phyloP scores from a whole-genome alignment of 768 basidiomycete species.

The Kwoniella botswanensis region DNA sequence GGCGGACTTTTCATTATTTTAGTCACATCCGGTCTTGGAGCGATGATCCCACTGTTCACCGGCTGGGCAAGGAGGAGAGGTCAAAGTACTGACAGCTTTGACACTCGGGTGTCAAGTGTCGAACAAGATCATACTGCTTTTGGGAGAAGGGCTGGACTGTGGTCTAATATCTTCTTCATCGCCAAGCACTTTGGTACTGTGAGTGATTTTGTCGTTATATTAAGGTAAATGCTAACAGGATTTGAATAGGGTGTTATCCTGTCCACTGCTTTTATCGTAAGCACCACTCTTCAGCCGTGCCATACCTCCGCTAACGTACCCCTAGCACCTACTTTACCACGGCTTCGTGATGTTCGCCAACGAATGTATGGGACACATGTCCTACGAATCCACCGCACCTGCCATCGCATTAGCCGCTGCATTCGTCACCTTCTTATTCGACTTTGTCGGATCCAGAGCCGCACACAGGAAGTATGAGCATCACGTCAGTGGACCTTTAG shows the following conservation, averaged over 20 bases:
- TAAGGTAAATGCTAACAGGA: too few species aligned
- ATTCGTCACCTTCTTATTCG: constrained; percentile 53
- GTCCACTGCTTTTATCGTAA: constrained; percentile 55
- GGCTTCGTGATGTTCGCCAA: constrained; percentile 59
- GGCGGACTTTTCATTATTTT: constrained; percentile 51
- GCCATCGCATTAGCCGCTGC: constrained; percentile 56
- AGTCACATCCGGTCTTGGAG: constrained; percentile 44
- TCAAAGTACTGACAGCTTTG: constrained; percentile 8
- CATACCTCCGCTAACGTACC: neutral
- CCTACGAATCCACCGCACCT: constrained; percentile 56
- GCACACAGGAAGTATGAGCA: constrained; percentile 22
- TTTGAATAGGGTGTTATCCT: constrained; percentile 52
- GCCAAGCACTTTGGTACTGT: constrained; percentile 53
- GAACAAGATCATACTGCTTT: constrained; percentile 28
- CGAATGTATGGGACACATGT: constrained; percentile 55
- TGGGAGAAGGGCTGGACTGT: constrained; percentile 28
- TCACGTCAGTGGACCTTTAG: neutral
- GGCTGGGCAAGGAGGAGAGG: constrained; percentile 26
- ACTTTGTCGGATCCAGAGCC: constrained; percentile 53
- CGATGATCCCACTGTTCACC: constrained; percentile 46
- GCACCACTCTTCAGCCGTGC: constrained; percentile 1
- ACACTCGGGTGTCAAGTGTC: neutral
- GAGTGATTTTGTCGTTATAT: neutral
- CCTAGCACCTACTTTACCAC: constrained; percentile 57
- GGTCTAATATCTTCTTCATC: constrained; percentile 49